A percentile compares a stretch with the other conserved stretches of the same genome.
Conservation (phyloP, 768 basidiomycete genomes). For the Hortiboletus campestris region DNA sequence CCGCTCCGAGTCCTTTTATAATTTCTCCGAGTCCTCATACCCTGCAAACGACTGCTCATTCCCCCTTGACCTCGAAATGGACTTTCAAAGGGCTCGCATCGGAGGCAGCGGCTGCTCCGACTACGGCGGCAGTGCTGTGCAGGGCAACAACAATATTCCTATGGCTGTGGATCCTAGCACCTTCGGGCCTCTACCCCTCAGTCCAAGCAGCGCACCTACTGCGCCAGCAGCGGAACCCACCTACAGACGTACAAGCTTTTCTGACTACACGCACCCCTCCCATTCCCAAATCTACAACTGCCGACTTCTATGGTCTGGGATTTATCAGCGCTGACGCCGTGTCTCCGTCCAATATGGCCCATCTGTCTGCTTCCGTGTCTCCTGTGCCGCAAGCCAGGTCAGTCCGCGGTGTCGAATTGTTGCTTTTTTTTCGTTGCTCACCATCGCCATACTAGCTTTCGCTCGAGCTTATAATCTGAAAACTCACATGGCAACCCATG, state of each 20-base stretch:
- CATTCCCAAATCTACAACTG: slow-evolving; percentile 49
- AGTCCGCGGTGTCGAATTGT: slow-evolving; percentile 34
- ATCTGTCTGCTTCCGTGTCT: slow-evolving; percentile 46
- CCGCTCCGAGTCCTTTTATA: slow-evolving; percentile 70
- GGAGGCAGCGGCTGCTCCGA: slow-evolving; percentile 48
- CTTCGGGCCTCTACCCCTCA: slow-evolving; percentile 57
- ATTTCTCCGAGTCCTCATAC: slow-evolving; percentile 55
- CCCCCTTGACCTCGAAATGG: slow-evolving; percentile 70
- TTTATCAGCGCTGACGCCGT: slow-evolving; percentile 40
- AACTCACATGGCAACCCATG: slow-evolving; percentile 93
- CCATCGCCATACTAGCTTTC: slow-evolving; percentile 55
- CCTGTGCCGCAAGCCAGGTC: slow-evolving; percentile 37
- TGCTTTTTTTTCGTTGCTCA: slow-evolving; percentile 3
- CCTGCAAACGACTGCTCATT: slow-evolving; percentile 52
- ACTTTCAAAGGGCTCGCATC: slow-evolving; percentile 62
- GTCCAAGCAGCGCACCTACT: slow-evolving; percentile 51
- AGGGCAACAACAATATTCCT: slow-evolving; percentile 37
- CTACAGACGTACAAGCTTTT: slow-evolving; percentile 53
- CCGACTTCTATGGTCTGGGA: slow-evolving; percentile 44
- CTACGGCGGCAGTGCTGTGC: slow-evolving; percentile 43
- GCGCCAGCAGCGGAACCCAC: slow-evolving; percentile 27
- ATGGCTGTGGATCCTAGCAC: slow-evolving; percentile 54
- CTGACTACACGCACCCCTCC: slow-evolving; percentile 58
- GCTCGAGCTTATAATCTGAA: slow-evolving; percentile 94
- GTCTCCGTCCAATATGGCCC: slow-evolving; percentile 55